Conservation (phyloP, 495 filamentous ascomycete species). For the Annulohypoxylon stygium region DNA sequence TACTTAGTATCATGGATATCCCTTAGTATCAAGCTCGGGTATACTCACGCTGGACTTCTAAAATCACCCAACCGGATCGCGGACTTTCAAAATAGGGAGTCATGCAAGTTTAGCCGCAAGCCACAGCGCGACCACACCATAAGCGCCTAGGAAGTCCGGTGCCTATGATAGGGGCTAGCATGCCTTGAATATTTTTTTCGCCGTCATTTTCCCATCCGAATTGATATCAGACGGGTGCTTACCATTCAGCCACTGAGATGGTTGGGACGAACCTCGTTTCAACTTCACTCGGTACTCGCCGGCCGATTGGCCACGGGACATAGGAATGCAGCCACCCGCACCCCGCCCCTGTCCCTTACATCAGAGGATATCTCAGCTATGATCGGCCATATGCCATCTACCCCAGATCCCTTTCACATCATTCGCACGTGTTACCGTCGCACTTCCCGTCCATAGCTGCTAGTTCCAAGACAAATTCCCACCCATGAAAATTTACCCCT, state of each 20-base stretch:
- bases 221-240: not conserved
- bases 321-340: constrained; percentile 26
- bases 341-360: constrained; percentile 29
- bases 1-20: not conserved
- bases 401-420: constrained; percentile 21
- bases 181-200: not conserved
- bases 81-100: not conserved
- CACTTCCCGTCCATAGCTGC: constrained; percentile 21
- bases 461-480: not conserved
- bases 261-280: constrained; percentile 37
- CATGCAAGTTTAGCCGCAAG: not conserved
- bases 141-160: constrained; percentile 17
- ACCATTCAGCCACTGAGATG: not conserved
- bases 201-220: not conserved
- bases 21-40: not conserved
- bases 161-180: not conserved
- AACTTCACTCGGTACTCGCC: constrained; percentile 6
- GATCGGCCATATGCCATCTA: constrained; percentile 14
- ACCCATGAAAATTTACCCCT: constrained; percentile 6
- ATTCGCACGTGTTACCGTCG: constrained; percentile 30
- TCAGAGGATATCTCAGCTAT: constrained; percentile 9
- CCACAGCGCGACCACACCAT: constrained; percentile 6
- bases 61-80: not conserved
- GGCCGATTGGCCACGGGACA: constrained; percentile 30
- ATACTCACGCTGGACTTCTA: not conserved